Percentiles rank a stretch among this genome's conserved stretches.
Conservation (phyloP, 352 stramenopile species). For the Phytophthora pluvialis region DNA sequence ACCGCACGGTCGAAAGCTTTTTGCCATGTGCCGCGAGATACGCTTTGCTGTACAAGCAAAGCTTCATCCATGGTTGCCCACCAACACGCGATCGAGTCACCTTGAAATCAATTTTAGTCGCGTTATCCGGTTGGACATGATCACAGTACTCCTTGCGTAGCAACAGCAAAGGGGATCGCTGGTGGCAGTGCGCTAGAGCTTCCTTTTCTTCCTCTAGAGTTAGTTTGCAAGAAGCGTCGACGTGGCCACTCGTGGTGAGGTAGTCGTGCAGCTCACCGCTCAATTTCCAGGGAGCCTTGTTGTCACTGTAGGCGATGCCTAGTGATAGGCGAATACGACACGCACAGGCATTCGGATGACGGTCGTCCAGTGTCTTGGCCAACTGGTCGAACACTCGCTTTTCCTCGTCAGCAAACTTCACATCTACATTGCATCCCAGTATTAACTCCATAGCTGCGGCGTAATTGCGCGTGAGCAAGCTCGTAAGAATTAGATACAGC, state of each 20-base stretch:
- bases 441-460: conserved; percentile 96
- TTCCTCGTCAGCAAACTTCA: conserved; percentile 95
- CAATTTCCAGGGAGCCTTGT: conserved; percentile 92
- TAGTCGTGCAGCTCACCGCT: conserved; percentile 88
- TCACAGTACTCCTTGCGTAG: conserved; percentile 77
- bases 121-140: conserved; percentile 37
- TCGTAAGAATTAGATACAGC: conserved; percentile 98
- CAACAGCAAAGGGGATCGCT: conserved; percentile 69
- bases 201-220: conserved; percentile 96
- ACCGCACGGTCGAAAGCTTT: conserved; percentile 83
- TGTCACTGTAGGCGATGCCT: conserved; percentile 90
- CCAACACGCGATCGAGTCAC: conserved; percentile 74
- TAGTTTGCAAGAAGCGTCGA: conserved; percentile 94
- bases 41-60: conserved; percentile 75
- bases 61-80: conserved; percentile 86
- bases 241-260: conserved; percentile 87
- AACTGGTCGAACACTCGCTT: conserved; percentile 98
- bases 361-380: conserved; percentile 94
- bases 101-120: conserved; percentile 62
- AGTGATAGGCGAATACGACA: conserved; percentile 92
- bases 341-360: conserved; percentile 95
- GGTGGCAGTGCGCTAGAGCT: conserved; percentile 78
- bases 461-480: conserved; percentile 96
- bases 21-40: conserved; percentile 82
- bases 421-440: conserved; percentile 96